Evolutionary conservation across 73 alveolate species (phyloP).

Genomic region (Paramecium octaurelia): DNA sequence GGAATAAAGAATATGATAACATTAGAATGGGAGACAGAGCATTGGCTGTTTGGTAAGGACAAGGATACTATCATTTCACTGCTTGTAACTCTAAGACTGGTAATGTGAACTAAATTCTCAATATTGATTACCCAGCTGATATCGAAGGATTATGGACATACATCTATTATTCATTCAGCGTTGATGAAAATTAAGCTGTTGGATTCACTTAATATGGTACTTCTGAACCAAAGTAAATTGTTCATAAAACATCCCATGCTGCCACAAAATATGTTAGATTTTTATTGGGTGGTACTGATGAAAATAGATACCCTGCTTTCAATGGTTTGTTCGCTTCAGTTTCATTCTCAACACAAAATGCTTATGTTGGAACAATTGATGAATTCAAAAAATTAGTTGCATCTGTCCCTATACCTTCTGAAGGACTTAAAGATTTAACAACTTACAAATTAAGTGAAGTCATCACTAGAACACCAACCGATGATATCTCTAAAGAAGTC

Average conservation of each 20-base stretch:
- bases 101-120: not conserved
- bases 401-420: not conserved
- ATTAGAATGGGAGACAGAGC: constrained; percentile 42
- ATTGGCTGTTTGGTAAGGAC: constrained; percentile 41
- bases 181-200: constrained; percentile 9
- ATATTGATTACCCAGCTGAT: constrained; percentile 54
- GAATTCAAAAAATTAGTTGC: not conserved
- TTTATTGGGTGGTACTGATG: constrained; percentile 31
- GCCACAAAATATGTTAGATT: constrained; percentile 37
- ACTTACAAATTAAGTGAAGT: not conserved
- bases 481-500: not conserved
- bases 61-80: constrained; percentile 51
- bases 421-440: not conserved
- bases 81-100: constrained; percentile 41
- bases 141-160: constrained; percentile 54
- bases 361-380: not conserved
- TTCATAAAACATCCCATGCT: not conserved
- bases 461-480: not conserved
- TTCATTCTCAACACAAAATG: not conserved
- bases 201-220: not conserved
- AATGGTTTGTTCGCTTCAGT: constrained; percentile 15
- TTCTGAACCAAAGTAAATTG: not conserved
- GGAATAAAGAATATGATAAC: constrained; percentile 17
- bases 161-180: constrained; percentile 23
- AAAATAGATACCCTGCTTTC: constrained; percentile 41